Evolutionary conservation across 345 rosid species (phyloP), one percentile per base, ranked within the genome.

Genomic region (Firmiana major): DNA sequence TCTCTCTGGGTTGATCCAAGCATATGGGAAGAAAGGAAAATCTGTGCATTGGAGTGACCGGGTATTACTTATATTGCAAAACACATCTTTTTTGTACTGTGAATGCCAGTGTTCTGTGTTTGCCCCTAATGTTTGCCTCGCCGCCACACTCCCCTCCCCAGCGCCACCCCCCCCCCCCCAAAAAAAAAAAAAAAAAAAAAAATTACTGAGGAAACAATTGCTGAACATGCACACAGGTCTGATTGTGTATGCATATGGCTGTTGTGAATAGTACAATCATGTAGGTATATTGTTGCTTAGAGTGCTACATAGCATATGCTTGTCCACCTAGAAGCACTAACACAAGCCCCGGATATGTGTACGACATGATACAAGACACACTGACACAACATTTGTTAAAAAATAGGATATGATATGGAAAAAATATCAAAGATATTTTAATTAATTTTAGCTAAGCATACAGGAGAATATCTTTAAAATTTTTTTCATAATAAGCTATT

Each of bases 41-140:
- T 86, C 93, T 73, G 92, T 95, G 71, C 89, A 79, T 69, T 93
- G 97, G 99, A 89, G 97, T 55, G 99, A 95, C 78, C 89, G 92
- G 97, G 99, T 91, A 84, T 76, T 42, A 58, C 24, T 13, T 34
- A 9, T 65, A 4, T 73, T 17, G 15, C 34, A 1, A 24, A 31
- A 48, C 54, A 42, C 19, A 55, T 66, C 0, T 53, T 77, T 51
- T 38, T 60, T 13, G 69, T 48, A 70, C 11, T 7, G 24, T 28
- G 10, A 28, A 60, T 9, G 16, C 55, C 9, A 46, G 7, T 28
- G n/a, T 45, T 49, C 6, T 71, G 11, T 67, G 16, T 40, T 67
- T 40, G 2, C 6, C 71, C 26, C 9, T 1, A 65, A 40, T 24
- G 21, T 31, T 15, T 63, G n/a, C n/a, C n/a, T n/a, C n/a, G n/a